These are phyloP conservation scores for Amylostereum chailletii DNA, from an alignment of 1,284 basidiomycete species.

Conservation along the genomic window DNA sequence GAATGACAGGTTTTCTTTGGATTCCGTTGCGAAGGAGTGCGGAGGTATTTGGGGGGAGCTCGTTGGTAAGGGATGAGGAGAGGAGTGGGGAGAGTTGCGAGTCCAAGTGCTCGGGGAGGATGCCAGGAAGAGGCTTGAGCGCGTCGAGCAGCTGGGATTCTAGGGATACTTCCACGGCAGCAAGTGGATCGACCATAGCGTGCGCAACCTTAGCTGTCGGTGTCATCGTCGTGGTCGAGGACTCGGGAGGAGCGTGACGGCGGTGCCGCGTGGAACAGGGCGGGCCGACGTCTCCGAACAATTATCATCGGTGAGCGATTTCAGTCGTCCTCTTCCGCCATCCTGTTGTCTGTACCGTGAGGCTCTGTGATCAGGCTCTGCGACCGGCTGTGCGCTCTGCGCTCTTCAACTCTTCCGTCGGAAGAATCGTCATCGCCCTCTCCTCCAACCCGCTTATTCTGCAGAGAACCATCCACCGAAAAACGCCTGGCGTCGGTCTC, in stretches of 20 bases:
- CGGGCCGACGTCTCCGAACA: slow-evolving; percentile 5
- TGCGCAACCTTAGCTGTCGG: too few relatives aligned
- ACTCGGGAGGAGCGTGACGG: not conserved
- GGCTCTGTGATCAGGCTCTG: too few relatives aligned
- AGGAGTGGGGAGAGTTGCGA: slow-evolving; percentile 26
- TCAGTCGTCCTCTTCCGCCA: slow-evolving; percentile 4
- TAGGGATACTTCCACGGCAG: slow-evolving; percentile 50
- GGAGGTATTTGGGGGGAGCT: not conserved
- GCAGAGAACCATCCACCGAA: too few relatives aligned
- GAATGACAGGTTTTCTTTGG: slow-evolving; percentile 30
- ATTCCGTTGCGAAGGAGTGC: not conserved
- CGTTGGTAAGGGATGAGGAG: not conserved
- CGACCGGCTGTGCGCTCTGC: too few relatives aligned
- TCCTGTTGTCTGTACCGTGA: too few relatives aligned
- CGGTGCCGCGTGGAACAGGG: not conserved
- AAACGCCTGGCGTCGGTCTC: too few relatives aligned
- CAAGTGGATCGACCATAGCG: slow-evolving; percentile 5
- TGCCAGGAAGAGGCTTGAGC: slow-evolving; percentile 33
- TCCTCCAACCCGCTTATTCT: too few relatives aligned
- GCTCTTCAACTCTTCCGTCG: too few relatives aligned
- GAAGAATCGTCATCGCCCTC: too few relatives aligned
- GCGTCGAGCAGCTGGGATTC: slow-evolving; percentile 50
- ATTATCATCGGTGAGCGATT: slow-evolving; percentile 5
- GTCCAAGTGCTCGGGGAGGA: slow-evolving; percentile 39
- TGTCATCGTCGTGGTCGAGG: too few relatives aligned